phyloP scores from a whole-genome alignment of 441 rosid species.

The Flueggea neowawraea region DNA sequence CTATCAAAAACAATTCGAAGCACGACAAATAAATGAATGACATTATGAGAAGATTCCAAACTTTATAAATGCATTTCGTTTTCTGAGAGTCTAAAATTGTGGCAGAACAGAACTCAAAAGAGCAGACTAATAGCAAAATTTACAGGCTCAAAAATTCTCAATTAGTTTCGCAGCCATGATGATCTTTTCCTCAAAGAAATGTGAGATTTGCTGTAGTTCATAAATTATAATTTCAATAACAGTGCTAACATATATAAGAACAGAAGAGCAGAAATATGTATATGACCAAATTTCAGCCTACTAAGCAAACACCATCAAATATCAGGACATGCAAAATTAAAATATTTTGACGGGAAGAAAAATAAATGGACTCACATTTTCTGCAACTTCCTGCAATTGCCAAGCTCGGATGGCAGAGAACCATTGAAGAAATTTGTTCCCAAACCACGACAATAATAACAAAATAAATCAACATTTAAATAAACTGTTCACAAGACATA shows the following conservation, averaged over 20 bases:
- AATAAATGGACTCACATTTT: conserved; percentile 58
- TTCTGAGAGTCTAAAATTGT: neutral
- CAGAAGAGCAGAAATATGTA: too few relatives aligned
- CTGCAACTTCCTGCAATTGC: conserved; percentile 39
- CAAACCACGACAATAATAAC: conserved; percentile 36
- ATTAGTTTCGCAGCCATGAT: conserved; percentile 22
- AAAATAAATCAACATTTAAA: conserved; percentile 8
- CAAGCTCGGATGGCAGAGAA: conserved; percentile 60
- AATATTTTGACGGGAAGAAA: neutral
- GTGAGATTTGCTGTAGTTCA: conserved; percentile 24
- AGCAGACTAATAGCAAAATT: neutral
- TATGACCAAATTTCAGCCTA: too few relatives aligned
- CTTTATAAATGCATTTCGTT: neutral
- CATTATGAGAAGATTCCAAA: too few relatives aligned
- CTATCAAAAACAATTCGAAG: conserved; percentile 31
- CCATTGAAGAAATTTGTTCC: conserved; percentile 66
- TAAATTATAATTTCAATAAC: conserved; percentile 28
- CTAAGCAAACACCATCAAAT: too few relatives aligned
- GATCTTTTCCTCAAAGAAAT: conserved; percentile 54
- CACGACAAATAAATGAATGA: too few relatives aligned
- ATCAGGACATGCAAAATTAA: too few relatives aligned
- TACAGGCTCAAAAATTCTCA: conserved; percentile 19
- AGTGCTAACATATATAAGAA: too few relatives aligned
- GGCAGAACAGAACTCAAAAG: too few relatives aligned
- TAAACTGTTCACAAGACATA: neutral